Percentiles rank a stretch among this genome's conserved stretches.
These are phyloP conservation scores for Lactarius akahatsu DNA, from an alignment of 768 basidiomycete genomes.

Conservation along the genomic window DNA sequence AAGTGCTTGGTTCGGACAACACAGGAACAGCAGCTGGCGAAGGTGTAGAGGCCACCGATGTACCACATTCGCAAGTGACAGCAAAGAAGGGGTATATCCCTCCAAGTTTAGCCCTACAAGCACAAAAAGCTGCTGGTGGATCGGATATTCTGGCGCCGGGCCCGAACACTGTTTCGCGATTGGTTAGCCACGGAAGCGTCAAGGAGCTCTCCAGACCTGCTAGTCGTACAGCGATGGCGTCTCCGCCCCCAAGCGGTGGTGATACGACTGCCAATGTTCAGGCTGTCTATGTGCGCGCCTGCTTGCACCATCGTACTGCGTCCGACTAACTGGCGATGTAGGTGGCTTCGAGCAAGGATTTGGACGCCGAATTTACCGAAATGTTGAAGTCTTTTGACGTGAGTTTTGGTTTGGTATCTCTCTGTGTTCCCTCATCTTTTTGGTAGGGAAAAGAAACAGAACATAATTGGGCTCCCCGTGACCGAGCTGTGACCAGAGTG, in stretches of 20 bases:
- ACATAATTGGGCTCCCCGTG: constrained; percentile 89
- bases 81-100: constrained; percentile 62
- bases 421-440: neutral
- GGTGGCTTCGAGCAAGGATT: constrained; percentile 82
- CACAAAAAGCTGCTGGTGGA: constrained; percentile 43
- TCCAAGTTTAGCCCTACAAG: constrained; percentile 66
- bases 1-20: constrained; percentile 51
- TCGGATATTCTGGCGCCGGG: constrained; percentile 30
- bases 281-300: constrained; percentile 63
- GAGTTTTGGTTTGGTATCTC: constrained; percentile 26
- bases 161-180: constrained; percentile 40
- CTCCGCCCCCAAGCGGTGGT: constrained; percentile 41
- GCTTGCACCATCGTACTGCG: constrained; percentile 1
- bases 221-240: constrained; percentile 54
- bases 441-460: constrained; percentile 92
- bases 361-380: constrained; percentile 78
- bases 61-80: constrained; percentile 33
- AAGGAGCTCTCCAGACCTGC: constrained; percentile 54
- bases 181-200: constrained; percentile 49
- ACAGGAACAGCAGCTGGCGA: constrained; percentile 47
- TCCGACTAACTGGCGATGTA: constrained; percentile 33
- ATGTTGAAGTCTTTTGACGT: constrained; percentile 86
- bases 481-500: constrained; percentile 71
- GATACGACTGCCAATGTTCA: constrained; percentile 51
- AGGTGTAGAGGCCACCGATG: constrained; percentile 61